Base-by-base conservation (phyloP, 2,329 filamentous ascomycete species). In the Acrocalymma vagum region DNA sequence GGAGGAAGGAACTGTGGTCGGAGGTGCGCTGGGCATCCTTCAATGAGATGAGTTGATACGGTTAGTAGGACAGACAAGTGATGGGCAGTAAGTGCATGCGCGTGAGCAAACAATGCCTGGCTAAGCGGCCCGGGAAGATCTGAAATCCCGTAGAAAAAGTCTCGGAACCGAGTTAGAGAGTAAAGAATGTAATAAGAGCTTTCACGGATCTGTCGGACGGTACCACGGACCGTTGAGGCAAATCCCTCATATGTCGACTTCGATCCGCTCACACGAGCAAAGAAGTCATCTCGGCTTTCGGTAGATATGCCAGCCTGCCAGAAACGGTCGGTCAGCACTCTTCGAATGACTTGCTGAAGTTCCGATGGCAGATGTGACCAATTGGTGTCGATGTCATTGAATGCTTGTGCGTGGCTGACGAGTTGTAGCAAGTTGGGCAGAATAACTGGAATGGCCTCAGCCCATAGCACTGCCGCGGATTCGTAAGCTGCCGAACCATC, bases 251-350 rank as follows among this genome's bases (percentile, higher is more conserved):
- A 83, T 0, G 91, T 96, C 26, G 81, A 82, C 70, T 91, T 95
- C 40, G 94, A 96, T 21, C 90, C 88, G 40, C 90, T 84, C 2
- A 99, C 93, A 26, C 90, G 84, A 21, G 90, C 88, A 69, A 96
- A 97, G 66, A 99, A 99, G 43, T 97, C 93, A 49, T 97, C 94
- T 66, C 94, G 91, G 58, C 90, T 97, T 17, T 95, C 94, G 48
- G 87, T 88, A 0, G 94, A 97, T 34, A 99, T 99, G 8, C 94
- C 94, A 6, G 92, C 90, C 75, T 99, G 94, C 94, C 94, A 99
- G 68, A 99, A 99, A 16, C 94, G 82, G 70, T 99, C 94, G 10
- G 91, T 95, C 15, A 99, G 75, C 14, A 97, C 90, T 15, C 89
- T 83, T 28, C 84, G 82, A 25, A 97, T 88, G 36, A 95, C 83